phyloP scores from a whole-genome alignment of 768 basidiomycete species.

The Phaffia australis region DNA sequence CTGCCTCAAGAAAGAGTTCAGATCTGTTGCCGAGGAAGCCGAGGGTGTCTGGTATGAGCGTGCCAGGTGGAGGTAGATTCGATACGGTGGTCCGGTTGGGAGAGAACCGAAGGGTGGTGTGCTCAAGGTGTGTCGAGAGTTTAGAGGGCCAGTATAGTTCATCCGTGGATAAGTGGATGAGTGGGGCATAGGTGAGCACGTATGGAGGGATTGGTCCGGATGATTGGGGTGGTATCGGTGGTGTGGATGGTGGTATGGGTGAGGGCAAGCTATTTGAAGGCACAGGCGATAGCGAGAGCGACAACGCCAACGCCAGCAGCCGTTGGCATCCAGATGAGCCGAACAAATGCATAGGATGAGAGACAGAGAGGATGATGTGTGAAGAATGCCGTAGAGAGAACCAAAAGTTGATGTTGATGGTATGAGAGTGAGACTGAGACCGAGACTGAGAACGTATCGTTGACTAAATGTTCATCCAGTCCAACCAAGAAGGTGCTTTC shows the following conservation, averaged over 20 bases:
- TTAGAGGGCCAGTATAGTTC: constrained; percentile 24
- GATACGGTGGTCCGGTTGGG: constrained; percentile 1
- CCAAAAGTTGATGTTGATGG: too few relatives aligned
- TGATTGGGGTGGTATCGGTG: constrained; percentile 8
- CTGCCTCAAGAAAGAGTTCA: constrained; percentile 19
- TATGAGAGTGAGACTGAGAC: too few relatives aligned
- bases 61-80: not conserved
- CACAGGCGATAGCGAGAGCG: not conserved
- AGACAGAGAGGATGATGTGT: too few relatives aligned
- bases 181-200: constrained; percentile 20
- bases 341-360: too few relatives aligned
- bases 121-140: constrained; percentile 13
- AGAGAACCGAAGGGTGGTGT: constrained; percentile 10
- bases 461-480: too few relatives aligned
- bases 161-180: constrained; percentile 20
- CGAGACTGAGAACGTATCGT: too few relatives aligned
- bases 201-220: constrained; percentile 23
- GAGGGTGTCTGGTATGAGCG: constrained; percentile 2
- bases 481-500: too few relatives aligned
- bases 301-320: too few relatives aligned
- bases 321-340: too few relatives aligned
- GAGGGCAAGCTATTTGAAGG: not conserved
- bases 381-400: too few relatives aligned
- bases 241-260: constrained; percentile 1
- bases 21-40: constrained; percentile 17